Base-by-base conservation (phyloP, 1,284 basidiomycete species). In the Rugosomyces carneus region DNA sequence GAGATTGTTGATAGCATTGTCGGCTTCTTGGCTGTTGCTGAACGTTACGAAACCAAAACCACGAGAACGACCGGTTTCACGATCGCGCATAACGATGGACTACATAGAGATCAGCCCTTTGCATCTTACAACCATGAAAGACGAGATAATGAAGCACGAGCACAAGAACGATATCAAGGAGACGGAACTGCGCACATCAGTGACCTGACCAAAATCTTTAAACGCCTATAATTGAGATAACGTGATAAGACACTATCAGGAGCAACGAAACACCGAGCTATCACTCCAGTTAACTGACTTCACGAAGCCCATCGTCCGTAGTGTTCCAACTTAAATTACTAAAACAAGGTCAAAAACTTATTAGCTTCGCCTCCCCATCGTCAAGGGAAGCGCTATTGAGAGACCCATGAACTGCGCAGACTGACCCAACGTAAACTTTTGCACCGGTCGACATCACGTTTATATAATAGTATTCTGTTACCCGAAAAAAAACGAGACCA, bases 81-180 rank as follows among this genome's bases (percentile, higher is more conserved):
- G 90, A 74, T 96, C 93, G 74, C 92, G 89, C 93, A 95, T 95
- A 71, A 96, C 93, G 68, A 93, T 90, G 60, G 86, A 88, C 89
- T 93, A 63, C 51, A 57, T 52, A 58, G 53, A 53, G 51, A 67
- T 67, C 55, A 72, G 67, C 52, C 58, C 45, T 57, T n/a, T 23
- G 21, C 40, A 57, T 58, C 53, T 58, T 51, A 58, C 47, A 45
- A 40, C 38, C 10, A 7, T 4, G 31, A 34, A 34, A 34, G 15
- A 34, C 31, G 41, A 37, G 41, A 47, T 45, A 38, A 50, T 47
- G 46, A 32, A 43, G 45, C 44, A 46, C 47, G 47, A 37, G 35
- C 41, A 49, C 45, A 52, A 42, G 46, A 40, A 29, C 13, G 50
- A 51, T 57, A 59, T 53, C 53, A 57, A 42, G 58, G 55, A 65